Evolutionary conservation across 2,329 filamentous ascomycete species (phyloP).

Genomic region (Scleromitrula shiraiana): DNA sequence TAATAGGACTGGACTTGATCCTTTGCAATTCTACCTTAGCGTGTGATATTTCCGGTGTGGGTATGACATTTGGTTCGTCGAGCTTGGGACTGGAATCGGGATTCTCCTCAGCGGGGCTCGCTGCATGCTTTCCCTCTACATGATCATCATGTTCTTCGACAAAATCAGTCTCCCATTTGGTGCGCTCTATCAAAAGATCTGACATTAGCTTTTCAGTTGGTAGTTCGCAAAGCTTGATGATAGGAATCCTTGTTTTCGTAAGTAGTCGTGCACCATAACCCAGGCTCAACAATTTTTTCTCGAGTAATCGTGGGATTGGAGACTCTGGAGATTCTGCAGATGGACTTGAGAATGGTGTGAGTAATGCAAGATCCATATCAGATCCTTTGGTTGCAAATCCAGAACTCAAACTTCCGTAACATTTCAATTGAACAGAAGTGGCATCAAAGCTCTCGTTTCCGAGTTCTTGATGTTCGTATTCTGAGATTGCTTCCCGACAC

Average conservation of each 20-base stretch:
- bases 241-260: slow-evolving; percentile 72
- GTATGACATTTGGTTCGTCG: background rate
- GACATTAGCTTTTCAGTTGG: slow-evolving; percentile 53
- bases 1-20: background rate
- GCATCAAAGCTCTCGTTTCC: slow-evolving; percentile 40
- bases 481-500: slow-evolving; percentile 50
- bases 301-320: slow-evolving; percentile 64
- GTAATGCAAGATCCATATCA: slow-evolving; percentile 80
- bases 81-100: background rate
- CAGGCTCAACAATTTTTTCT: slow-evolving; percentile 63
- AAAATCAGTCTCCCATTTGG: slow-evolving; percentile 61
- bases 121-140: slow-evolving; percentile 9
- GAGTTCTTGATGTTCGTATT: slow-evolving; percentile 40
- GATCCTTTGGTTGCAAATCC: slow-evolving; percentile 84
- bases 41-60: background rate
- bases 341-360: slow-evolving; percentile 53
- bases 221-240: slow-evolving; percentile 75
- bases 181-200: slow-evolving; percentile 55
- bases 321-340: slow-evolving; percentile 47
- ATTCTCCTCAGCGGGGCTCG: background rate
- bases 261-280: slow-evolving; percentile 72
- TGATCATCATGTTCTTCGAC: slow-evolving; percentile 24
- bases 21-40: background rate
- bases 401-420: slow-evolving; percentile 75
- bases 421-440: slow-evolving; percentile 57